Percentiles rank a stretch among this genome's conserved stretches.
Evolutionary conservation across 768 basidiomycete genomes (phyloP).

Genomic region (Mycena sanguinolenta): DNA sequence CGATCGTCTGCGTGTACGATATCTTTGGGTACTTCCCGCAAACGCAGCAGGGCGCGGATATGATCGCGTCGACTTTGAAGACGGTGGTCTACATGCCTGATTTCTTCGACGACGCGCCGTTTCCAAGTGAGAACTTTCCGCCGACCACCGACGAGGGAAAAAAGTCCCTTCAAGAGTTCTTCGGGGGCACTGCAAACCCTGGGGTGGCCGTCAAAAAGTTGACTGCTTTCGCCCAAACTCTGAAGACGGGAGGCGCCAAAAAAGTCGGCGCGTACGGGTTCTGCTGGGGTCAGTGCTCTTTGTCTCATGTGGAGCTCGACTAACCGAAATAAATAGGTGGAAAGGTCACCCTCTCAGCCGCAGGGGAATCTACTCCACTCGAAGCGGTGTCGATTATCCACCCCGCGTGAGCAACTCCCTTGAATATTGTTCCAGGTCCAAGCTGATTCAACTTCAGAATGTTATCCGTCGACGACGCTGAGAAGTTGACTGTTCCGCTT

Average conservation of each 20-base stretch:
- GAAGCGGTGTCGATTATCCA: slow-evolving; percentile 66
- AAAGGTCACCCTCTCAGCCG: slow-evolving; percentile 61
- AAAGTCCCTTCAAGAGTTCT: slow-evolving; percentile 68
- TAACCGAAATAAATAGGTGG: slow-evolving; percentile 51
- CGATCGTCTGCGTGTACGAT: slow-evolving; percentile 71
- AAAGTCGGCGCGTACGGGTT: slow-evolving; percentile 66
- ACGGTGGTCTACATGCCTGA: slow-evolving; percentile 77
- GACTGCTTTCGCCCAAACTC: slow-evolving; percentile 52
- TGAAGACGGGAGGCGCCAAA: slow-evolving; percentile 58
- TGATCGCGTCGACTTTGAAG: slow-evolving; percentile 64
- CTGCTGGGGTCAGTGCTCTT: slow-evolving; percentile 65
- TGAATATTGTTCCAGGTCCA: not conserved
- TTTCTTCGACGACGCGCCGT: slow-evolving; percentile 69
- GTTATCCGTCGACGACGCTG: slow-evolving; percentile 64
- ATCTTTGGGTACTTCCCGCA: slow-evolving; percentile 78
- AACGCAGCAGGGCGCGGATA: slow-evolving; percentile 74
- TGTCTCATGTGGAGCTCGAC: not conserved
- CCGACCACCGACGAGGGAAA: slow-evolving; percentile 67
- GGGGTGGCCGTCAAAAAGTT: slow-evolving; percentile 55
- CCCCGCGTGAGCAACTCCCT: slow-evolving; percentile 62
- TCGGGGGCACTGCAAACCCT: slow-evolving; percentile 65
- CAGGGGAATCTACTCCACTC: slow-evolving; percentile 57
- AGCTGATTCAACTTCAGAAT: slow-evolving; percentile 50
- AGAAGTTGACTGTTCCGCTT: slow-evolving; percentile 64
- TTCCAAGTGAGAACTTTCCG: slow-evolving; percentile 64